Conservation (phyloP, 352 stramenopile species). For the Phytopythium mirpurense region DNA sequence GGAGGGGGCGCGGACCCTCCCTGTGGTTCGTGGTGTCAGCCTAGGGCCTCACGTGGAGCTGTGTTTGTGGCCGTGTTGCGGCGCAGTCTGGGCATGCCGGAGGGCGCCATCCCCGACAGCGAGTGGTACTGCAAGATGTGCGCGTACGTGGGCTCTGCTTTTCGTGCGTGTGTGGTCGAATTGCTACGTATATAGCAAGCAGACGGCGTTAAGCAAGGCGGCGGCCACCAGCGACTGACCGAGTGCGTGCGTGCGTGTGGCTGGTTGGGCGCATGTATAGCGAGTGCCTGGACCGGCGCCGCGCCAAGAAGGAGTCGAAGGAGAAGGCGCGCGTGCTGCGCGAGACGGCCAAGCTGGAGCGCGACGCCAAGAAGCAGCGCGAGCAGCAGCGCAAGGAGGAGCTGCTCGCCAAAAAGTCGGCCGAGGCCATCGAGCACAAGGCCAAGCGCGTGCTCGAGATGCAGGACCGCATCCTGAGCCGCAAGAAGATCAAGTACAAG, state of each 20-base stretch:
- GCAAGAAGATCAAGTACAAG: conserved; percentile 89
- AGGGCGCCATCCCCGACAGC: conserved; percentile 70
- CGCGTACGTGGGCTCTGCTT: conserved; percentile 53
- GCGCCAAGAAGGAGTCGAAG: conserved; percentile 67
- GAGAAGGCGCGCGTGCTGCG: conserved; percentile 74
- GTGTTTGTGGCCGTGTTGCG: not conserved
- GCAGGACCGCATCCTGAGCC: conserved; percentile 82
- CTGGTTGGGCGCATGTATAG: conserved; percentile 11
- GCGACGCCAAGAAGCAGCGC: conserved; percentile 55
- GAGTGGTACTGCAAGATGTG: conserved; percentile 89
- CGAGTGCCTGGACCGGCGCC: conserved; percentile 75
- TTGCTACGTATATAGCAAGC: no score
- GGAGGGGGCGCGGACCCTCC: not conserved
- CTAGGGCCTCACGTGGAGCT: no score
- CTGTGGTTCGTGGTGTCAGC: no score
- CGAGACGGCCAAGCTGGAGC: conserved; percentile 78
- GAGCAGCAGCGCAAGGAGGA: conserved; percentile 74
- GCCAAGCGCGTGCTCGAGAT: conserved; percentile 84
- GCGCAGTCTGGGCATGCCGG: conserved; percentile 69
- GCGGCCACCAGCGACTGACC: no score
- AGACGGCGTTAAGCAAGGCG: no score
- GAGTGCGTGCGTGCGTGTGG: conserved; percentile 60
- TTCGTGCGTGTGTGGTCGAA: no score
- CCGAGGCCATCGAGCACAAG: conserved; percentile 79
- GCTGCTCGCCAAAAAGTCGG: conserved; percentile 58